A percentile compares a stretch with the other conserved stretches of the same genome.
Conservation (phyloP, 2,329 filamentous ascomycete genomes). For the Diaporthe ampelina region DNA sequence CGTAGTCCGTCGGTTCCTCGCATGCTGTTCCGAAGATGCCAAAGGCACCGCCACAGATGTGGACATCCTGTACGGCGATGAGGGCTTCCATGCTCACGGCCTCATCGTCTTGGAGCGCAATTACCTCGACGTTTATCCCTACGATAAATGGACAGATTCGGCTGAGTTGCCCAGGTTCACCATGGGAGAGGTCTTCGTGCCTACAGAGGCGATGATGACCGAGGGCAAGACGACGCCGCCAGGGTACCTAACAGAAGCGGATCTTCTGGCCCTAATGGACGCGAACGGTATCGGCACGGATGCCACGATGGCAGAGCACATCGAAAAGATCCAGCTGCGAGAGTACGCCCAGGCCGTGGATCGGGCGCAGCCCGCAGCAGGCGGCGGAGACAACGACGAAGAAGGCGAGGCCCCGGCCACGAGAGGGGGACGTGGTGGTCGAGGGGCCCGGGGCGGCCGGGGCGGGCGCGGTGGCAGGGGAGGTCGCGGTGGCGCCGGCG, state of each 20-base stretch:
- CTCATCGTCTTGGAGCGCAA: slow-evolving; percentile 89
- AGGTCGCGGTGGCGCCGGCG: slow-evolving; percentile 56
- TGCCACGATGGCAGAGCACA: slow-evolving; percentile 99
- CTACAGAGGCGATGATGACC: slow-evolving; percentile 87
- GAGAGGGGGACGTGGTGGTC: slow-evolving; percentile 59
- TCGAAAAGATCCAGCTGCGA: slow-evolving; percentile 92
- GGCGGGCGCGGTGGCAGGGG: slow-evolving; percentile 58
- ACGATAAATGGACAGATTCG: slow-evolving; percentile 95
- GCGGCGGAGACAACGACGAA: slow-evolving; percentile 55
- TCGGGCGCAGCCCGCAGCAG: slow-evolving; percentile 52
- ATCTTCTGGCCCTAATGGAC: slow-evolving; percentile 97
- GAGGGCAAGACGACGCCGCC: slow-evolving; percentile 93
- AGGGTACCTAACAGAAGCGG: slow-evolving; percentile 91
- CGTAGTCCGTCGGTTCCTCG: slow-evolving; percentile 89
- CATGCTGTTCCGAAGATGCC: slow-evolving; percentile 95
- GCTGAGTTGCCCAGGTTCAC: slow-evolving; percentile 84
- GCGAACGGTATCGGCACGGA: slow-evolving; percentile 98
- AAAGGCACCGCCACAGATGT: slow-evolving; percentile 88
- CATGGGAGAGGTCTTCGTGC: slow-evolving; percentile 85
- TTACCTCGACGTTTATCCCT: slow-evolving; percentile 95
- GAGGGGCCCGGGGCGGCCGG: slow-evolving; percentile 64
- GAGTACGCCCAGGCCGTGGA: slow-evolving; percentile 82
- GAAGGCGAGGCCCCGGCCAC: slow-evolving; percentile 55
- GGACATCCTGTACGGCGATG: slow-evolving; percentile 85
- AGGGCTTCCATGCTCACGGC: slow-evolving; percentile 85